Evolutionary conservation across 257 asterid genomes (phyloP), one percentile per base, ranked within the genome.

Genomic region (Eucommia ulmoides): DNA sequence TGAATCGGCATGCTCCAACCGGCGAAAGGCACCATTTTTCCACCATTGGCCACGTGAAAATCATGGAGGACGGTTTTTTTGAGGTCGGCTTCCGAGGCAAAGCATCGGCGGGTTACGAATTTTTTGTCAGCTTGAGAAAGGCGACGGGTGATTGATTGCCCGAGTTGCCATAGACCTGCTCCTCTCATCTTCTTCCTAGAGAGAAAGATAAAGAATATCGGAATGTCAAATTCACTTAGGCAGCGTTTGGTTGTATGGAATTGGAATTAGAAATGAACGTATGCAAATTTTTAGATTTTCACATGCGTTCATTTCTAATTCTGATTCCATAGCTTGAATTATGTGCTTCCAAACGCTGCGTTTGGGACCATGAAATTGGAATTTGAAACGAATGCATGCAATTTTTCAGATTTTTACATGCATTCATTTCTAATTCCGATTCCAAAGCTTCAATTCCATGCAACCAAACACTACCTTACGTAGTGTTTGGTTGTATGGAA

Each of bases 1-100:
- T 91, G 99, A 55, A 91, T 91, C 15, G 99, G 99, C 99, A 91
- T 91, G 51, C 97, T 66, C 99, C 99, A 91, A 26, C 99, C 99
- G 1, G 97, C 97, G 61, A 91, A 91, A 18, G 97, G 99, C 63
- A 91, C 99, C 97, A 91, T 83, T 70, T 91, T 91, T 8, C 94
- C 99, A 5, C 99, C 97, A 69, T 91, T 58, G 42, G 86, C 83
- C 9, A 91, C 89, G 59, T 91, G 99, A 70, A 91, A 91, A 61
- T 91, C 97, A 26, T 83, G 77, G 45, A 91, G 69, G 53, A 53
- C 99, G 2, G 99, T 91, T 78, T 91, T 91, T 74, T 87, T 87
- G 8, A 91, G 91, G 52, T 83, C 95, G n/a, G 94, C 84, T 26
- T 87, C 97, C 0, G 99, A 91, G 22, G 99, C 87, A 54, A 81